phyloP scores from a whole-genome alignment of 2,329 filamentous ascomycete genomes.

The Arthroderma sp. region DNA sequence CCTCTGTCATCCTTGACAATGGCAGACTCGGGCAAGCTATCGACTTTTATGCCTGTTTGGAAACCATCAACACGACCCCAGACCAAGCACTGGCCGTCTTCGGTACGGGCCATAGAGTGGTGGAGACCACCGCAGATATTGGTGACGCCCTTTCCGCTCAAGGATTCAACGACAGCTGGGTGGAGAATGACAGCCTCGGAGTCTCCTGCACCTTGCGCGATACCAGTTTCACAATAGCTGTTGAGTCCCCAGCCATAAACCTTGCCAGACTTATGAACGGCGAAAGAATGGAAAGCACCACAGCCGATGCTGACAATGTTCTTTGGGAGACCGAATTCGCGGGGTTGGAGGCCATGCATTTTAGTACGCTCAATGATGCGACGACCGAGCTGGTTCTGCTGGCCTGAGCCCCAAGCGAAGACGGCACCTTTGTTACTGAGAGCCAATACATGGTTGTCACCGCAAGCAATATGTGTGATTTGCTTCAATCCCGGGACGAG shows the following conservation, averaged over 20 bases:
- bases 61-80: slow-evolving; percentile 49
- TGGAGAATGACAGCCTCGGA: slow-evolving; percentile 60
- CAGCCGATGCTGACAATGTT: slow-evolving; percentile 49
- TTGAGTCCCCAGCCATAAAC: slow-evolving; percentile 79
- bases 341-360: slow-evolving; percentile 41
- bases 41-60: slow-evolving; percentile 47
- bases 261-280: slow-evolving; percentile 51
- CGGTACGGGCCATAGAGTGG: slow-evolving; percentile 52
- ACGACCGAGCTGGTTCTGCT: slow-evolving; percentile 57
- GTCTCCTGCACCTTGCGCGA: slow-evolving; percentile 49
- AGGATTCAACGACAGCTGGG: slow-evolving; percentile 52
- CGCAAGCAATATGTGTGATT: slow-evolving; percentile 40
- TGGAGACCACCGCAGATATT: slow-evolving; percentile 61
- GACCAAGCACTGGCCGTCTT: slow-evolving; percentile 41
- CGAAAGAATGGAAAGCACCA: slow-evolving; percentile 73
- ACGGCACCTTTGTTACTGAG: slow-evolving; percentile 47
- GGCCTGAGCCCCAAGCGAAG: slow-evolving; percentile 52
- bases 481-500: slow-evolving; percentile 41
- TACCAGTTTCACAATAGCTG: slow-evolving; percentile 70
- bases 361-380: slow-evolving; percentile 48
- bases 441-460: slow-evolving; percentile 45
- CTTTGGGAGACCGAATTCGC: slow-evolving; percentile 45
- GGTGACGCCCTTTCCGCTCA: slow-evolving; percentile 51
- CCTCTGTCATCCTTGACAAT: slow-evolving; percentile 51
- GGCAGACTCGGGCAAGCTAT: slow-evolving; percentile 43